These are phyloP conservation scores for Vishniacozyma victoriae DNA, from an alignment of 768 basidiomycete species.

Conservation along the genomic window DNA sequence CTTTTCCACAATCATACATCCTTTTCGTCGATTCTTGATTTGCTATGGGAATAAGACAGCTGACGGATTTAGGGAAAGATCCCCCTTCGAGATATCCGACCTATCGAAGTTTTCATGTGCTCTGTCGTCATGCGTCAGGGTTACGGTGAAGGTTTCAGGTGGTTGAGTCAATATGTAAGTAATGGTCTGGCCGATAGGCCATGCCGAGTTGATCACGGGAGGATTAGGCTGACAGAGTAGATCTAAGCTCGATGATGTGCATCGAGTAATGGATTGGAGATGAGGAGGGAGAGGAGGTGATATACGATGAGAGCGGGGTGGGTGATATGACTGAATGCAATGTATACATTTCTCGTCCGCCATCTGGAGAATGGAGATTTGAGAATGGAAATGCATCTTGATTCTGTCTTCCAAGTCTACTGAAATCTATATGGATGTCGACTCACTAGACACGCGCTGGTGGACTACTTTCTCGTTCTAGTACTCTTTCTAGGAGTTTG, in stretches of 20 bases:
- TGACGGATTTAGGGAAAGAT: slow-evolving; percentile 73
- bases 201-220: not conserved
- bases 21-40: not conserved
- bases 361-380: too few relatives aligned
- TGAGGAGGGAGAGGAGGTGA: too few relatives aligned
- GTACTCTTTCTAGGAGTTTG: slow-evolving; percentile 18
- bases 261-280: too few relatives aligned
- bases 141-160: slow-evolving; percentile 98
- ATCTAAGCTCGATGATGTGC: too few relatives aligned
- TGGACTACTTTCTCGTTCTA: slow-evolving; percentile 15
- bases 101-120: slow-evolving; percentile 99
- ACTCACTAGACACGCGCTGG: too few relatives aligned
- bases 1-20: not conserved
- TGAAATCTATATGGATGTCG: too few relatives aligned
- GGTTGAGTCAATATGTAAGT: slow-evolving; percentile 93
- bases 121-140: slow-evolving; percentile 98
- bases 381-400: too few relatives aligned
- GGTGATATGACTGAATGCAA: too few relatives aligned
- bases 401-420: too few relatives aligned
- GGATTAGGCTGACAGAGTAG: too few relatives aligned
- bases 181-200: not conserved
- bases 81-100: slow-evolving; percentile 90
- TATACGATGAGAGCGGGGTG: too few relatives aligned
- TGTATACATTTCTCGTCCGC: too few relatives aligned
- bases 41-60: not conserved